Evolutionary conservation across 805 yeast species (phyloP), one percentile per base, ranked within the genome.

Genomic region (Wickerhamomyces alni): DNA sequence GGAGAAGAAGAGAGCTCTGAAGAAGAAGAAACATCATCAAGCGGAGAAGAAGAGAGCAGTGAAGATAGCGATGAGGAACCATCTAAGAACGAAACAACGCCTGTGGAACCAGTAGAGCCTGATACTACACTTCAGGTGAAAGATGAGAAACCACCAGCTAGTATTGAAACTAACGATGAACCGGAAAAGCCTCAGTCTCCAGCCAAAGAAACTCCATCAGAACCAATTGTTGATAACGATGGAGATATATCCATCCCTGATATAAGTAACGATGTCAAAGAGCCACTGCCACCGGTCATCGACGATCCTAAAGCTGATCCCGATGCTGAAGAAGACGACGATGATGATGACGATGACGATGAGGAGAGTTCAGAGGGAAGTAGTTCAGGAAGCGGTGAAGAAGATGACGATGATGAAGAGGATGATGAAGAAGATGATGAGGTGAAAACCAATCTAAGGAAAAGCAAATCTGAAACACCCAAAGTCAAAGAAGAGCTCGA

Each of bases 401-500:
- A 34, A 15, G 39, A 40, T 2, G 46, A 44, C 21, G 41, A 43
- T 27, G 40, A 44, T 36, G 49, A 36, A 10, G n/a, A n/a, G 5
- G 12, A n/a, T 17, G 22, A 17, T 3, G 41, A 24, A 11, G 43
- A 34, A 15, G 39, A 40, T 2, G 46, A 44, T 24, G 41, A 43
- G 24, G 40, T 43, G 35, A 48, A 36, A 30, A 46, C 32, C 35
- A 39, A 17, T 34, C 39, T 36, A 35, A 27, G 38, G 30, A 19
- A 25, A 18, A 38, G 33, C 27, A 32, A 37, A n/a, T 35, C 48
- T 5, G 27, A 24, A 5, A 44, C 53, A 2, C 51, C 52, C 21
- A 41, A 38, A 21, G 37, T 50, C 34, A 45, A 46, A 21, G 40
- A 34, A 6, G 51, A 51, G 22, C 45, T 36, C n/a, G 44, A 40